Conservation (phyloP, 768 basidiomycete genomes). For the Suillus paluster region DNA sequence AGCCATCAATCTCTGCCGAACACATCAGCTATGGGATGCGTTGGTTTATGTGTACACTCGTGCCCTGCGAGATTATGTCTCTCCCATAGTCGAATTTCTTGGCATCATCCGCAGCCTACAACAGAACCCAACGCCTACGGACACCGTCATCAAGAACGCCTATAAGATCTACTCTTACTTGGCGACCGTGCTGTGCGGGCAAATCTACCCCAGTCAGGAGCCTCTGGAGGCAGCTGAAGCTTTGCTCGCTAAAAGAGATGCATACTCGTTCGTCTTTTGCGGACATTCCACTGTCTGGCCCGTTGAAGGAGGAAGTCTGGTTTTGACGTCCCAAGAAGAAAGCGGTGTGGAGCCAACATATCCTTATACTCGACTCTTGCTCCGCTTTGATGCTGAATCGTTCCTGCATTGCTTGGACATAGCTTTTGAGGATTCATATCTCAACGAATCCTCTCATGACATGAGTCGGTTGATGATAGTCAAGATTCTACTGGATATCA, state of each 20-base stretch:
- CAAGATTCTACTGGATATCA: slow-evolving; percentile 82
- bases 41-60: slow-evolving; percentile 93
- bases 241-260: slow-evolving; percentile 64
- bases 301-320: slow-evolving; percentile 69
- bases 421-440: slow-evolving; percentile 91
- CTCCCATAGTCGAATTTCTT: slow-evolving; percentile 86
- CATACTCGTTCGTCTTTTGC: slow-evolving; percentile 86
- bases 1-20: slow-evolving; percentile 84
- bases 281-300: slow-evolving; percentile 85
- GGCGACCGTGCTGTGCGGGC: slow-evolving; percentile 76
- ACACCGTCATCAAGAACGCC: slow-evolving; percentile 69
- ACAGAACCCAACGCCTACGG: slow-evolving; percentile 41
- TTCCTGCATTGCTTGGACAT: slow-evolving; percentile 93
- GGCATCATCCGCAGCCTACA: slow-evolving; percentile 59
- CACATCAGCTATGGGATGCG: slow-evolving; percentile 86
- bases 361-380: slow-evolving; percentile 83
- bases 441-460: slow-evolving; percentile 73
- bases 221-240: slow-evolving; percentile 69
- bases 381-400: slow-evolving; percentile 91
- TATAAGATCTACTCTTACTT: slow-evolving; percentile 94
- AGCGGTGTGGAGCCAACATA: slow-evolving; percentile 83
- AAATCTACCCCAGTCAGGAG: slow-evolving; percentile 86
- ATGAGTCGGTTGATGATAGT: slow-evolving; percentile 82
- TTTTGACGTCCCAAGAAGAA: slow-evolving; percentile 77
- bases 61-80: slow-evolving; percentile 85